Evolutionary conservation across 106 monocot species (phyloP).

Genomic region (Dioscorea dumetorum): DNA sequence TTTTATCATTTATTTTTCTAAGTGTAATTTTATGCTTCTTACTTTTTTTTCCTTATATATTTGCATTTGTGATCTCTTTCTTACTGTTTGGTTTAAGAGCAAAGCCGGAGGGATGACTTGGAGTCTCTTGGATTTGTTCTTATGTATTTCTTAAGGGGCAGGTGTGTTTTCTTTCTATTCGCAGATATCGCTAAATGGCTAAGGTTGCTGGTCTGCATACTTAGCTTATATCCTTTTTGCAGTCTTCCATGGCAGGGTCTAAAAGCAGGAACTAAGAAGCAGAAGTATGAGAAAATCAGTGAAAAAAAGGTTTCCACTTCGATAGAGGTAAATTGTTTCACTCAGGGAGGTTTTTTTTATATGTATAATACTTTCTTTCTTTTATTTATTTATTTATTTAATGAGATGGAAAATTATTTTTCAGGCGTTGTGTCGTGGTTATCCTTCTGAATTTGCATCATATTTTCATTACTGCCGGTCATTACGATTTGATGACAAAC

Average conservation of each 20-base stretch:
- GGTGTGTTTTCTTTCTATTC: slow-evolving; percentile 10
- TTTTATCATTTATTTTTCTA: no score
- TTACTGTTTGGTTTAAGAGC: slow-evolving; percentile 12
- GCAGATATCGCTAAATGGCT: background rate
- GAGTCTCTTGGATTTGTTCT: slow-evolving; percentile 36
- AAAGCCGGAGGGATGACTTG: slow-evolving; percentile 41
- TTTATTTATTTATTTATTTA: background rate
- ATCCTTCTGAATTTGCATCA: slow-evolving; percentile 26
- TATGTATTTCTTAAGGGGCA: slow-evolving; percentile 32
- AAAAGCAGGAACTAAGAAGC: slow-evolving; percentile 32
- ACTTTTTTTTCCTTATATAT: no score
- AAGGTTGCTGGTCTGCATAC: background rate
- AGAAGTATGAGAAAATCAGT: slow-evolving; percentile 36
- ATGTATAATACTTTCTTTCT: background rate
- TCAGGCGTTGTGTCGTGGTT: slow-evolving; percentile 32
- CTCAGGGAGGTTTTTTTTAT: background rate
- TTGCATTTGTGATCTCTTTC: no score
- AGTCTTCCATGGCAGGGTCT: slow-evolving; percentile 36
- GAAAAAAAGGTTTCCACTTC: slow-evolving; percentile 26
- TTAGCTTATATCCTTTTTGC: background rate
- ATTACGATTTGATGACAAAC: slow-evolving; percentile 22
- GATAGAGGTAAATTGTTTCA: slow-evolving; percentile 16
- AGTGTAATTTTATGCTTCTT: no score
- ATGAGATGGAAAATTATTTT: background rate
- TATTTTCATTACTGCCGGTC: slow-evolving; percentile 26